phyloP scores from a whole-genome alignment of 2,329 filamentous ascomycete species.

The Diplodia intermedia region DNA sequence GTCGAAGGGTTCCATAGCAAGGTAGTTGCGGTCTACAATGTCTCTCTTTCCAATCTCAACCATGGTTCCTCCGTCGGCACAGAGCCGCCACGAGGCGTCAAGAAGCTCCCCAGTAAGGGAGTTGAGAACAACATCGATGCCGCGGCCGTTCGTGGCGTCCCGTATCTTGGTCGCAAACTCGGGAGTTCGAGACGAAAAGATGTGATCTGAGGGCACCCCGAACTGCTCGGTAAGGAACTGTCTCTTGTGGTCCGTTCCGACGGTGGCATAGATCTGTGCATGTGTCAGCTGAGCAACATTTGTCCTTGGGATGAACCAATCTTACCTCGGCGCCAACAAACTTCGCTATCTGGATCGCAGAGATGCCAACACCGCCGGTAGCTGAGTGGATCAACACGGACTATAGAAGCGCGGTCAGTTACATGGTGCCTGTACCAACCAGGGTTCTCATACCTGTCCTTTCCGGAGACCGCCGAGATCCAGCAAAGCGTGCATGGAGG shows the following conservation, averaged over 20 bases:
- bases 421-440: no score
- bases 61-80: slow-evolving; percentile 42
- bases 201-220: slow-evolving; percentile 39
- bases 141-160: slow-evolving; percentile 37
- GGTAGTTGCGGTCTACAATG: slow-evolving; percentile 25
- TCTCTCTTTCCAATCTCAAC: slow-evolving; percentile 44
- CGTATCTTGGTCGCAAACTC: slow-evolving; percentile 33
- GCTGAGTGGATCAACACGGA: slow-evolving; percentile 44
- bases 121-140: slow-evolving; percentile 45
- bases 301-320: background rate
- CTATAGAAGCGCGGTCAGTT: background rate
- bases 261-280: slow-evolving; percentile 40
- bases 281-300: background rate
- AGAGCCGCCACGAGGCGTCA: slow-evolving; percentile 37
- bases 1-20: slow-evolving; percentile 39
- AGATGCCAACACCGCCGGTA: slow-evolving; percentile 42
- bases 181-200: slow-evolving; percentile 43
- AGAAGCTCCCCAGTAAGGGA: slow-evolving; percentile 38
- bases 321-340: slow-evolving; percentile 38
- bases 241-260: slow-evolving; percentile 37
- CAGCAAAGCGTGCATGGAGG: slow-evolving; percentile 36
- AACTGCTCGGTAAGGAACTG: slow-evolving; percentile 35
- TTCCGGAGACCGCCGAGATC: slow-evolving; percentile 33
- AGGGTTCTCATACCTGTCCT: background rate
- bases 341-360: slow-evolving; percentile 38